Evolutionary conservation across 2,329 filamentous ascomycete species (phyloP).

Genomic region (Diaporthe longicolla): DNA sequence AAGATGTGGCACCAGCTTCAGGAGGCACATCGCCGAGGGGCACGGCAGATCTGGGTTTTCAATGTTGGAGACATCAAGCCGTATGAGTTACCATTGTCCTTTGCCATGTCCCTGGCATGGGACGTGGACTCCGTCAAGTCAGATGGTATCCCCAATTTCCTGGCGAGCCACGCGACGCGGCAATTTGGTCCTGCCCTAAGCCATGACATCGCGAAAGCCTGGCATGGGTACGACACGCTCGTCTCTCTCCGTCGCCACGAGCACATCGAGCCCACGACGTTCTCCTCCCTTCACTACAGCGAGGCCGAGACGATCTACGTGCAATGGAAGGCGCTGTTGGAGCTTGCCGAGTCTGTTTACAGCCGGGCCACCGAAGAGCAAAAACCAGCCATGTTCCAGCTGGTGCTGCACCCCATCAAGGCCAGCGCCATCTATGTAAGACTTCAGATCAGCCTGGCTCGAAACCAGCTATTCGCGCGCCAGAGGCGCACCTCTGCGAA

Average conservation of each 20-base stretch:
- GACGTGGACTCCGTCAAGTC: slow-evolving; percentile 62
- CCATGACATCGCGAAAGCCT: slow-evolving; percentile 61
- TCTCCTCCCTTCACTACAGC: slow-evolving; percentile 70
- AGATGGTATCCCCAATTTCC: slow-evolving; percentile 62
- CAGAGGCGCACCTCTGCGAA: slow-evolving; percentile 72
- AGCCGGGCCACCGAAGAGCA: slow-evolving; percentile 57
- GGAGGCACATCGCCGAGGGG: slow-evolving; percentile 67
- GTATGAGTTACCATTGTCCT: slow-evolving; percentile 68
- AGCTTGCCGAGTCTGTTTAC: slow-evolving; percentile 61
- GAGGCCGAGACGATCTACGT: slow-evolving; percentile 69
- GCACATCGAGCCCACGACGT: slow-evolving; percentile 68
- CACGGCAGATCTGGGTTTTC: slow-evolving; percentile 74
- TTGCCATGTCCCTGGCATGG: slow-evolving; percentile 72
- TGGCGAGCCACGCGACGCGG: slow-evolving; percentile 55
- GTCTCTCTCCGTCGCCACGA: slow-evolving; percentile 72
- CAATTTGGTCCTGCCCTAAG: slow-evolving; percentile 51
- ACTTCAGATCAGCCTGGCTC: slow-evolving; percentile 60
- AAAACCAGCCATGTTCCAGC: slow-evolving; percentile 71
- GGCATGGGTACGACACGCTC: slow-evolving; percentile 65
- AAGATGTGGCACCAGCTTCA: slow-evolving; percentile 54
- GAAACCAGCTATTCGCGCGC: slow-evolving; percentile 67
- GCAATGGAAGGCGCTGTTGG: slow-evolving; percentile 64
- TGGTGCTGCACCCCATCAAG: slow-evolving; percentile 72
- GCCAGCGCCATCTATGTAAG: slow-evolving; percentile 69
- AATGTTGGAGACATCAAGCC: slow-evolving; percentile 77